These are phyloP conservation scores for Trichopus zeylanicus DNA, from an alignment of 116 monocot genomes.

Conservation along the genomic window DNA sequence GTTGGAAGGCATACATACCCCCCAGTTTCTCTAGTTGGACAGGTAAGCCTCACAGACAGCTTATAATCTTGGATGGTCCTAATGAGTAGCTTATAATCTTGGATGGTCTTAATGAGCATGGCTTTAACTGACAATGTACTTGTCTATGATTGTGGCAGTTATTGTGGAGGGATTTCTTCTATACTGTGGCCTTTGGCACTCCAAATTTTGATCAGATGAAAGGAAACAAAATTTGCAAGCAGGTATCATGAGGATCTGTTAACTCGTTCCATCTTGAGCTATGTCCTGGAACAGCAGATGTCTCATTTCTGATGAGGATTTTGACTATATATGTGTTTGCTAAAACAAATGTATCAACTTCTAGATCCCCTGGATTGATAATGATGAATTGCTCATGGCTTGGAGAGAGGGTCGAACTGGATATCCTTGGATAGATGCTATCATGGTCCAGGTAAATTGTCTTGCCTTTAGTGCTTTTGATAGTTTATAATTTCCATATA, in stretches of 20 bases:
- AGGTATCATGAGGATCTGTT: conserved; percentile 28
- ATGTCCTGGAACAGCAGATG: neutral
- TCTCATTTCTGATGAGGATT: neutral
- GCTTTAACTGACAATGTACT: conserved; percentile 1
- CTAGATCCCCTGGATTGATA: conserved; percentile 83
- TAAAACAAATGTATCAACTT: neutral
- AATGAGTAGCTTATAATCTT: neutral
- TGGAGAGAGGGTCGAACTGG: conserved; percentile 89
- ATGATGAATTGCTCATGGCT: conserved; percentile 56
- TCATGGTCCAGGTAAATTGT: conserved; percentile 80
- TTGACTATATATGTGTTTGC: neutral
- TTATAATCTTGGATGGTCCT: neutral
- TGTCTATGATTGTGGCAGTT: conserved; percentile 29
- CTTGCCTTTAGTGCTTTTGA: neutral
- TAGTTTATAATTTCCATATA: neutral
- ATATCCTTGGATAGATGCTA: conserved; percentile 97
- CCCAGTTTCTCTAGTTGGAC: conserved; percentile 78
- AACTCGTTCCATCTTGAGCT: neutral
- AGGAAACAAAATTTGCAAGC: conserved; percentile 83
- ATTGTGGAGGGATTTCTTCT: conserved; percentile 92
- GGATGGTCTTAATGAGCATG: neutral
- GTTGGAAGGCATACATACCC: conserved; percentile 59
- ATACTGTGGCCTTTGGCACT: conserved; percentile 72
- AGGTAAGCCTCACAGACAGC: conserved; percentile 30
- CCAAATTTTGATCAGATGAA: conserved; percentile 88